Conservation (phyloP, 805 yeast genomes). For the Candida verbasci region DNA sequence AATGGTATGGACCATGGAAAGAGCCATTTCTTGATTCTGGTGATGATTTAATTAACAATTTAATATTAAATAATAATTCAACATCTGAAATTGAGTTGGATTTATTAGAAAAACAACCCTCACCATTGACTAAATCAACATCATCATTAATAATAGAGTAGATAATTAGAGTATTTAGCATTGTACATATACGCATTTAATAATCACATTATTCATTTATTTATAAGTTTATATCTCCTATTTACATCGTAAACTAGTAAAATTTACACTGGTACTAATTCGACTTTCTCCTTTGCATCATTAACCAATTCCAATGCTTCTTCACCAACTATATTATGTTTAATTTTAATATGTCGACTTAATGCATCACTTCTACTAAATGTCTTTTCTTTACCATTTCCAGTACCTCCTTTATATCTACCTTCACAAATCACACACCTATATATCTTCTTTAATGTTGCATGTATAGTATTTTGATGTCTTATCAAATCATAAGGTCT, state of each 20-base stretch:
- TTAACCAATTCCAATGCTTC: slow-evolving; percentile 70
- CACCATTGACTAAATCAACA: too few relatives aligned
- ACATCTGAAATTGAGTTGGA: slow-evolving; percentile 1
- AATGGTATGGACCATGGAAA: slow-evolving; percentile 16
- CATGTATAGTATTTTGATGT: slow-evolving; percentile 48
- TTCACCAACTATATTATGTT: slow-evolving; percentile 68
- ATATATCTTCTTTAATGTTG: slow-evolving; percentile 40
- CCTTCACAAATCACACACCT: slow-evolving; percentile 46
- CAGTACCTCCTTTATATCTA: slow-evolving; percentile 41
- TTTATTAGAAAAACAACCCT: background rate
- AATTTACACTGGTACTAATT: too few relatives aligned
- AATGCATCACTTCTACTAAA: slow-evolving; percentile 45
- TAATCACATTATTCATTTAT: too few relatives aligned
- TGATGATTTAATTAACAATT: slow-evolving; percentile 3
- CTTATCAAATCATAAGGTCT: slow-evolving; percentile 51
- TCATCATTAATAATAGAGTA: too few relatives aligned
- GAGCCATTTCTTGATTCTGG: background rate
- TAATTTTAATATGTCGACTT: slow-evolving; percentile 59
- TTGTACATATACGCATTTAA: too few relatives aligned
- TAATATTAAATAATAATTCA: background rate
- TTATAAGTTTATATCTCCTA: too few relatives aligned
- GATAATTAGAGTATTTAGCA: too few relatives aligned
- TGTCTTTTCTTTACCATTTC: slow-evolving; percentile 48
- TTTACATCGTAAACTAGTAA: too few relatives aligned
- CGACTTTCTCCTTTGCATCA: slow-evolving; percentile 75